Conservation (phyloP, 371 early-diverging fungal species). For the Choanephora cucurbitarum region DNA sequence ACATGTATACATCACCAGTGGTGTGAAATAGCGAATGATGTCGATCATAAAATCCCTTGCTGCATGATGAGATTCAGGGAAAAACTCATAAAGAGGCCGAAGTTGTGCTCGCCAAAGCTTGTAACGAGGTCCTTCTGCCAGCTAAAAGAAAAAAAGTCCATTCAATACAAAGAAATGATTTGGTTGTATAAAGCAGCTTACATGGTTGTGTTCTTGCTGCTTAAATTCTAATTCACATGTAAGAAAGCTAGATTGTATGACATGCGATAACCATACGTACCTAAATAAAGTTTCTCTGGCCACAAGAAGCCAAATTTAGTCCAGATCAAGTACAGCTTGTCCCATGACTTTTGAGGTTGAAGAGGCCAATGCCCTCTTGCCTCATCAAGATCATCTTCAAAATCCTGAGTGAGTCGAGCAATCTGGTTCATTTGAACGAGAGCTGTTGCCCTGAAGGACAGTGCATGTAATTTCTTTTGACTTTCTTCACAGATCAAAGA, state of each 20-base stretch:
- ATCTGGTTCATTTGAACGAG: conserved; percentile 3
- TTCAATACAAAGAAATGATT: no score
- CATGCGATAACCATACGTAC: not conserved
- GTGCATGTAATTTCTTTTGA: not conserved
- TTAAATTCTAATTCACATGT: not conserved
- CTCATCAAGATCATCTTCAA: conserved; percentile 6
- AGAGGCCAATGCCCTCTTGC: conserved; percentile 17
- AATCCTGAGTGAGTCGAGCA: conserved; percentile 14
- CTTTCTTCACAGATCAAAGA: not conserved
- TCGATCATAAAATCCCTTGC: conserved; percentile 5
- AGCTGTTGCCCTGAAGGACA: not conserved
- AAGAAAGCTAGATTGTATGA: not conserved
- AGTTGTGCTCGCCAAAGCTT: conserved; percentile 9
- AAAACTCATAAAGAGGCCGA: conserved; percentile 16
- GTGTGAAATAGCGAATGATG: conserved; percentile 10
- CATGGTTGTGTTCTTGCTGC: conserved; percentile 1
- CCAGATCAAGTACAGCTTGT: conserved; percentile 14
- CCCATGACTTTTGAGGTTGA: conserved; percentile 14
- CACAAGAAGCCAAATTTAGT: conserved; percentile 18
- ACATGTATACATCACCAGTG: not conserved
- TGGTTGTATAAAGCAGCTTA: no score
- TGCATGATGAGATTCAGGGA: conserved; percentile 1
- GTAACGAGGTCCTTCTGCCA: not conserved
- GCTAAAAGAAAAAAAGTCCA: not conserved
- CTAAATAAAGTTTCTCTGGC: conserved; percentile 15